Evolutionary conservation across 768 basidiomycete genomes (phyloP), one percentile per base, ranked within the genome.

Genomic region (Amyloporia xantha): DNA sequence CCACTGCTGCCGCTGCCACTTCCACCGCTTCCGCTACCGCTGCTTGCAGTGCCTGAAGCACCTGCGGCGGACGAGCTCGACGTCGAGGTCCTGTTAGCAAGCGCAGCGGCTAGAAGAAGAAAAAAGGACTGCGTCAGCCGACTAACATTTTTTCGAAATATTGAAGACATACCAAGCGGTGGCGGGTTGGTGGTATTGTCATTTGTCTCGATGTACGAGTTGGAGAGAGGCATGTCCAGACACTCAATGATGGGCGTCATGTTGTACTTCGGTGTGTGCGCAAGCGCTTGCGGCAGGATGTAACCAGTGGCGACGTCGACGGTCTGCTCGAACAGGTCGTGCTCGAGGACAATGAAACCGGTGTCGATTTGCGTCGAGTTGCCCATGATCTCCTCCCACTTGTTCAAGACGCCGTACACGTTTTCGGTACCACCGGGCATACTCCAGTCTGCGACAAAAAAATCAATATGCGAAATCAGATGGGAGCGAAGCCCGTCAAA

Each of bases 291-390:
- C 2, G 91, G 91, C 15, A 92, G 74, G 59, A 92, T 81, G 70
- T 92, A 92, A 27, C 86, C 89, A 30, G 84, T 85, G 4, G 91
- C 90, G 17, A 93, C 73, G 52, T 92, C 86, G 41, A 92, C 90
- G 1, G 82, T 74, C 62, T 91, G 84, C 65, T 84, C 80, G 73
- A 90, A 92, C 28, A 91, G 73, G 65, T 92, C 91, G 62, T 89
- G 86, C 63, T 89, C 87, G 27, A 95, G 75, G 44, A 90, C 86
- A 58, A 95, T 90, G 74, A 95, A 95, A 11, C 92, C 92, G n/a
- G 65, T 78, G 58, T 73, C 54, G 48, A 86, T 68, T 17, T 64
- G 59, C 2, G 79, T 66, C 7, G 75, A 82, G 57, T 82, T 83
- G 38, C 66, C 66, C 41, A 91, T 68, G 67, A 93, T 91, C 53